Base-by-base conservation (phyloP, 495 filamentous ascomycete genomes). In the Hyaloscypha finlandica region DNA sequence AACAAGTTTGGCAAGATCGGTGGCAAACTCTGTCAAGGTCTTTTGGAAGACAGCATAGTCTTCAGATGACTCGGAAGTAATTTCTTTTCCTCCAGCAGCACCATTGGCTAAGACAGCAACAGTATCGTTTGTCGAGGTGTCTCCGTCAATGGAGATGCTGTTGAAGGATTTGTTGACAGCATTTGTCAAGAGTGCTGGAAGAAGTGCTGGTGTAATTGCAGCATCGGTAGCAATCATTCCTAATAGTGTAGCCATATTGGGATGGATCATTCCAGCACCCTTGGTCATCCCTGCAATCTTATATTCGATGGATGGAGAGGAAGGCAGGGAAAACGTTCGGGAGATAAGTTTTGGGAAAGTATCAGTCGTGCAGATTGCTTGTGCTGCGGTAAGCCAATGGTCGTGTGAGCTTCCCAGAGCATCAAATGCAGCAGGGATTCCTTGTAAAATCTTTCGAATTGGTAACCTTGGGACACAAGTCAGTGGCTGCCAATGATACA, bases 241-340 rank as follows among this genome's bases (percentile, higher is more conserved):
- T 33, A 99, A 87, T 48, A 99, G 85, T 0, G 95, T 99, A 53
- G 93, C 95, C 94, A 99, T 97, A 81, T 99, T 97, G 25, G 95
- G 95, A 78, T 97, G 94, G 75, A 99, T 99, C 95, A 99, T 99
- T 72, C 95, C 95, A 16, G 95, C 96, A 55, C 95, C 95, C 79
- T 99, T 99, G 67, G 96, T 97, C 87, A 97, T 97, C 58, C 95
- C 95, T 31, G 91, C 93, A 31, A 99, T 89, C 71, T 84, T 81
- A 81, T 97, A 99, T 74, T 85, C 84, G 51, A 84, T 86, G 9
- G 81, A 79, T 3, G 90, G 88, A 9, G 91, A 91, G 11, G 92
- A 95, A 29, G 94, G 94, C 32, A 99, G 86, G 6, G 80, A 88
- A 78, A 98, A 99, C 5, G 86, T 88, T 64, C 84, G 86, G 22